A percentile compares a stretch with the other conserved stretches of the same genome.
Evolutionary conservation across 768 basidiomycete genomes (phyloP).

Genomic region (Suillus clintonianus): DNA sequence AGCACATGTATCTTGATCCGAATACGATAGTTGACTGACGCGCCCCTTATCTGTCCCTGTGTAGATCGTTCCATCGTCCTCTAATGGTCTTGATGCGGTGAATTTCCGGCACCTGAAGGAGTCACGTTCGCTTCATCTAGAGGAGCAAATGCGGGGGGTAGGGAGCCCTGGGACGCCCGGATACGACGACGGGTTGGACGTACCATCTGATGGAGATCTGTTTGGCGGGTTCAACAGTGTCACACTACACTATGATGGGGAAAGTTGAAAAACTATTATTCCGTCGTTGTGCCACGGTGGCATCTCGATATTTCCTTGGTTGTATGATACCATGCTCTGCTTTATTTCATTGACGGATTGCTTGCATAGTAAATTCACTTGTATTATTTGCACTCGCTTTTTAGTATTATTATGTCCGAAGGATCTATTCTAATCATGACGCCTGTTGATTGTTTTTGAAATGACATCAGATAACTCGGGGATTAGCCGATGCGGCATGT

Average conservation of each 20-base stretch:
- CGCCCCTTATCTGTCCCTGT: constrained; percentile 23
- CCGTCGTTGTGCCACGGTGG: background rate
- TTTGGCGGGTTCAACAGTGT: constrained; percentile 91
- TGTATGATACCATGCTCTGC: constrained; percentile 10
- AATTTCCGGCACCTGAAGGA: constrained; percentile 93
- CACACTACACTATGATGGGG: constrained; percentile 84
- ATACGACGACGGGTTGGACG: constrained; percentile 46
- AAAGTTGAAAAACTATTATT: constrained; percentile 29
- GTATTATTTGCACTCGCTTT: constrained; percentile 31
- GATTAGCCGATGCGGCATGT: background rate
- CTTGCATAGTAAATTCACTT: constrained; percentile 31
- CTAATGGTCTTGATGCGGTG: constrained; percentile 78
- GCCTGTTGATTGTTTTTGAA: background rate
- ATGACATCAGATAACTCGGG: background rate
- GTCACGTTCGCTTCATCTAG: constrained; percentile 88
- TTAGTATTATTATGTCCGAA: constrained; percentile 35
- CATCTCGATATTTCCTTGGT: too few relatives aligned
- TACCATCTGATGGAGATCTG: constrained; percentile 57
- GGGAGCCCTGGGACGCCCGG: constrained; percentile 40
- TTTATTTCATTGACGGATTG: constrained; percentile 11
- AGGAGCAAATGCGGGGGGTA: constrained; percentile 52
- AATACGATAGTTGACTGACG: constrained; percentile 18
- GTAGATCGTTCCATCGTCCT: constrained; percentile 77
- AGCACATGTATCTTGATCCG: constrained; percentile 16
- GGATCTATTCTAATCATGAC: constrained; percentile 30